These are phyloP conservation scores for Ganoderma lucidum DNA, from an alignment of 1,284 basidiomycete species.

Conservation along the genomic window DNA sequence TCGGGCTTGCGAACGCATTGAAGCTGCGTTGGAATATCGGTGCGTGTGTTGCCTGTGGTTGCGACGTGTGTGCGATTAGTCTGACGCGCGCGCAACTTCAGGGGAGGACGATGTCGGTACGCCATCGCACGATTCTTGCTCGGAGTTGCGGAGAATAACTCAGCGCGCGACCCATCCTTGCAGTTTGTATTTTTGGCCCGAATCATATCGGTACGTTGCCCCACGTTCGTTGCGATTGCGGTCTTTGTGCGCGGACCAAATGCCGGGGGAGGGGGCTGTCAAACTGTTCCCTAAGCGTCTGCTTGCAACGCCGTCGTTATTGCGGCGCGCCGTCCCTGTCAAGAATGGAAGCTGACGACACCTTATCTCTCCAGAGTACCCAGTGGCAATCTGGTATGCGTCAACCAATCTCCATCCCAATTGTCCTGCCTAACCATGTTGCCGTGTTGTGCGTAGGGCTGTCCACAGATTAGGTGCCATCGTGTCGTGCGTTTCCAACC, in stretches of 20 bases:
- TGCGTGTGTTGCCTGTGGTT: slow-evolving; percentile 17
- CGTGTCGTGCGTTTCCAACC: slow-evolving; percentile 57
- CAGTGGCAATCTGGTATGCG: slow-evolving; percentile 62
- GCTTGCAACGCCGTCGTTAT: background rate
- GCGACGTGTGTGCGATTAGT: background rate
- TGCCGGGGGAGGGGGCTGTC: background rate
- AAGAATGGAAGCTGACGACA: background rate
- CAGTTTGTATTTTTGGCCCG: slow-evolving; percentile 46
- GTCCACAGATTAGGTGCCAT: slow-evolving; percentile 73
- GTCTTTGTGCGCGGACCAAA: background rate
- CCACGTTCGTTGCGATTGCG: background rate
- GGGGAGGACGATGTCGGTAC: slow-evolving; percentile 36
- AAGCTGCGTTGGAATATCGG: slow-evolving; percentile 34
- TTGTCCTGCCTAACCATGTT: slow-evolving; percentile 31
- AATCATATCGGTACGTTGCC: slow-evolving; percentile 42
- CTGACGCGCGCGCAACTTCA: slow-evolving; percentile 13
- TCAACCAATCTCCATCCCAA: background rate
- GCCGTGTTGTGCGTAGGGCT: slow-evolving; percentile 50
- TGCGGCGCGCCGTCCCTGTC: background rate
- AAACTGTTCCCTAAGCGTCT: background rate
- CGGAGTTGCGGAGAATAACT: slow-evolving; percentile 27
- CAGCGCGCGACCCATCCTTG: background rate
- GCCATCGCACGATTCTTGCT: slow-evolving; percentile 12
- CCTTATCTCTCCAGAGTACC: slow-evolving; percentile 59
- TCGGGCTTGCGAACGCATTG: slow-evolving; percentile 35